phyloP scores from a whole-genome alignment of 2,329 filamentous ascomycete species.

The Calonectria pteridis region DNA sequence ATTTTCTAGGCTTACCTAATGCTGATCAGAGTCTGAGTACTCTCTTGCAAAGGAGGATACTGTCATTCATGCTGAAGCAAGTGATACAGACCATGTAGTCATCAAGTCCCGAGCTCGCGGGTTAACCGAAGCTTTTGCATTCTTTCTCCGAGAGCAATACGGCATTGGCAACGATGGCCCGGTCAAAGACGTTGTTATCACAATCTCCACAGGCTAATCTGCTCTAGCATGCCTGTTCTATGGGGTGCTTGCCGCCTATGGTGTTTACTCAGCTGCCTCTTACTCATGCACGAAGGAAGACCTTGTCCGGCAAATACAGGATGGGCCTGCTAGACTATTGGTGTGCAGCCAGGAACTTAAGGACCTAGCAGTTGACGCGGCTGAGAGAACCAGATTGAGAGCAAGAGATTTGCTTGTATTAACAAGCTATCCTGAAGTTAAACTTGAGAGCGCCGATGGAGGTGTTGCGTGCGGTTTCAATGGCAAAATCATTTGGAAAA shows the following conservation, averaged over 20 bases:
- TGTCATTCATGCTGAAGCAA: neutral
- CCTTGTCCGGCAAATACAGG: constrained; percentile 57
- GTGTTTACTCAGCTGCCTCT: constrained; percentile 68
- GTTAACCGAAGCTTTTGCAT: neutral
- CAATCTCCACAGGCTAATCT: constrained; percentile 68
- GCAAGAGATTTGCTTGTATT: constrained; percentile 63
- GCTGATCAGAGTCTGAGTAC: neutral
- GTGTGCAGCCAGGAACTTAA: constrained; percentile 62
- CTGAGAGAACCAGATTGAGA: constrained; percentile 58
- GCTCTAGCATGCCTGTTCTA: constrained; percentile 66
- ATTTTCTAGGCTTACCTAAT: neutral
- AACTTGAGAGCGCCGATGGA: constrained; percentile 43
- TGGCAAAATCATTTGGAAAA: constrained; percentile 62
- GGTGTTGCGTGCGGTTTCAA: constrained; percentile 44
- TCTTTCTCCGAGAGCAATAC: neutral
- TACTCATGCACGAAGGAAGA: constrained; percentile 63
- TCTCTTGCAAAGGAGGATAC: neutral
- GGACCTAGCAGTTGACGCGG: constrained; percentile 61
- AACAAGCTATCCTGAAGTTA: constrained; percentile 50
- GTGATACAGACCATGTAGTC: neutral
- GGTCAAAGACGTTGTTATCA: constrained; percentile 65
- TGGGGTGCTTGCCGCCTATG: constrained; percentile 68
- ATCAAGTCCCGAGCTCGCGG: neutral
- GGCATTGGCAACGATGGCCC: constrained; percentile 62
- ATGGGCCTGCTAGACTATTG: constrained; percentile 54